phyloP scores from a whole-genome alignment of 2,329 filamentous ascomycete genomes.

The Akanthomyces uredinophilus region DNA sequence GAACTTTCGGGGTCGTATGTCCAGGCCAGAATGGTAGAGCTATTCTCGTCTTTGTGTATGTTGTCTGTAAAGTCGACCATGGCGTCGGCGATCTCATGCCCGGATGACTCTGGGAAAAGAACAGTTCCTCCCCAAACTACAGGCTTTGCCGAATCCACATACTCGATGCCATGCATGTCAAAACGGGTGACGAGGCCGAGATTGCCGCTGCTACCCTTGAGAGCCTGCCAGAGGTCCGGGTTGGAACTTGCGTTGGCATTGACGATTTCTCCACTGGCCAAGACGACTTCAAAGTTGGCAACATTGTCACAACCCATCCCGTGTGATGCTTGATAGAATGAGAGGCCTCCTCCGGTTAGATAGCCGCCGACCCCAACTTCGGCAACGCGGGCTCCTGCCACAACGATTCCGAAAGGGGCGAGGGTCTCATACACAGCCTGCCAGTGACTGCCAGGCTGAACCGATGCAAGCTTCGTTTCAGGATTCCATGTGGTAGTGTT shows the following conservation, averaged over 20 bases:
- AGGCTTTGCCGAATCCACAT: constrained; percentile 22
- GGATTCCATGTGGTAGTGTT: constrained; percentile 27
- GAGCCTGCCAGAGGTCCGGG: constrained; percentile 39
- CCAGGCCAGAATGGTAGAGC: constrained; percentile 29
- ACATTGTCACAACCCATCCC: constrained; percentile 40
- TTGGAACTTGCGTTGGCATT: constrained; percentile 35
- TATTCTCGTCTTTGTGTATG: constrained; percentile 28
- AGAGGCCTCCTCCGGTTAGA: constrained; percentile 32
- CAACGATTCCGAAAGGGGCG: constrained; percentile 27
- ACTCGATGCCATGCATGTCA: constrained; percentile 28
- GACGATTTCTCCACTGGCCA: constrained; percentile 37
- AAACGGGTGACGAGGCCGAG: constrained; percentile 35
- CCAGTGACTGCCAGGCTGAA: constrained; percentile 34
- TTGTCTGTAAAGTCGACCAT: constrained; percentile 29
- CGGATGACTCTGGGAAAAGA: not conserved
- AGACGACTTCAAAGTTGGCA: constrained; percentile 38
- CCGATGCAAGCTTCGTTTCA: constrained; percentile 24
- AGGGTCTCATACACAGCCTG: constrained; percentile 33
- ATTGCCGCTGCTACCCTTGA: constrained; percentile 43
- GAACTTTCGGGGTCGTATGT: constrained; percentile 21
- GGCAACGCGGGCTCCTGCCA: constrained; percentile 32
- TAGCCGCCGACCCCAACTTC: constrained; percentile 33
- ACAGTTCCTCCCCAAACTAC: constrained; percentile 24
- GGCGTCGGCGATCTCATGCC: constrained; percentile 24
- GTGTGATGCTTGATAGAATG: constrained; percentile 28